Percentiles rank a stretch among this genome's conserved stretches.
phyloP scores from a whole-genome alignment of 139 green algal genomes.

The Raphidocelis subcapitata region DNA sequence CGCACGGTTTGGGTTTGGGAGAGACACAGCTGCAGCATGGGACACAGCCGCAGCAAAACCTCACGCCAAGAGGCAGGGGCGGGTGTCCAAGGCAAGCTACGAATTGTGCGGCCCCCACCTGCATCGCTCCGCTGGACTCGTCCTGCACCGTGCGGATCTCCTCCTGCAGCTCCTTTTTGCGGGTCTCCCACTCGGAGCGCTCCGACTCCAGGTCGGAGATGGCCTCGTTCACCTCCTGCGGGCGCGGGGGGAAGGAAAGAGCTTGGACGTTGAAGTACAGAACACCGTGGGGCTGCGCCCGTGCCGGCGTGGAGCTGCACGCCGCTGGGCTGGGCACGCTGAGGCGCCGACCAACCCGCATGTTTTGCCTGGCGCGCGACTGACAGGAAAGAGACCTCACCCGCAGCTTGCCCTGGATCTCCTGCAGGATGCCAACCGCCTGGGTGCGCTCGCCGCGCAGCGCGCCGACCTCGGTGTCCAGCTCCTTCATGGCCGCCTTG shows the following conservation, averaged over 20 bases:
- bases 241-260: neutral
- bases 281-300: too few relatives aligned
- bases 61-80: too few relatives aligned
- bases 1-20: too few relatives aligned
- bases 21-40: too few relatives aligned
- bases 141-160: conserved; percentile 40
- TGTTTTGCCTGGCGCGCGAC: too few relatives aligned
- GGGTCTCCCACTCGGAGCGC: conserved; percentile 1
- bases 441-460: conserved; percentile 50
- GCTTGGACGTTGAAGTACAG: neutral
- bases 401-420: conserved; percentile 30
- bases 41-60: too few relatives aligned
- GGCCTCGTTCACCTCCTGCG: conserved; percentile 10
- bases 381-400: too few relatives aligned
- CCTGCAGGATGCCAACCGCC: conserved; percentile 43
- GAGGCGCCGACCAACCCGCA: too few relatives aligned
- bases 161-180: conserved; percentile 35
- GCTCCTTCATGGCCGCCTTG: conserved; percentile 27
- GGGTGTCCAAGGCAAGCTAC: too few relatives aligned
- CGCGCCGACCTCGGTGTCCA: conserved; percentile 54
- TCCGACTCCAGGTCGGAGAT: too few relatives aligned
- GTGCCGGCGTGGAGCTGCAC: too few relatives aligned
- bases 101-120: too few relatives aligned
- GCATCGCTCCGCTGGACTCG: conserved; percentile 39
- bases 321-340: neutral